These are phyloP conservation scores for Xenoacremonium recifei DNA, from an alignment of 2,329 filamentous ascomycete species.

Conservation along the genomic window DNA sequence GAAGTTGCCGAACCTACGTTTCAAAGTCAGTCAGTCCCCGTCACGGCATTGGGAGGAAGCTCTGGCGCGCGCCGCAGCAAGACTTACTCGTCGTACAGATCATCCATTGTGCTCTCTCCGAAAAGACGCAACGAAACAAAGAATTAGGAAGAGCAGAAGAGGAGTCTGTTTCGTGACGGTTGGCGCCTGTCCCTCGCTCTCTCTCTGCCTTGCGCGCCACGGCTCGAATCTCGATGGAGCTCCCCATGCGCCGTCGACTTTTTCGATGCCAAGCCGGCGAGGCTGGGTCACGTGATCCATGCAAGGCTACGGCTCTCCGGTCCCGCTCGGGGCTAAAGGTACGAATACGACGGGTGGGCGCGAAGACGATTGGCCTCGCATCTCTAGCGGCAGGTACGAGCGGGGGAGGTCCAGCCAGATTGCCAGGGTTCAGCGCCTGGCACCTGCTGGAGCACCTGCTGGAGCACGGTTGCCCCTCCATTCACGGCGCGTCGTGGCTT, in stretches of 20 bases:
- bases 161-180: conserved; percentile 17
- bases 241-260: conserved; percentile 26
- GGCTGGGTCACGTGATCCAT: conserved; percentile 22
- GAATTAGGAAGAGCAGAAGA: conserved; percentile 15
- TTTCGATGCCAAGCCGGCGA: conserved; percentile 22
- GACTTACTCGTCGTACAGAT: conserved; percentile 89
- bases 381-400: conserved; percentile 15
- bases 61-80: conserved; percentile 4
- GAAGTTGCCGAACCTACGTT: conserved; percentile 87
- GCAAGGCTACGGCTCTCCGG: conserved; percentile 10
- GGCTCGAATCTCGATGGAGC: conserved; percentile 11
- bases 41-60: conserved; percentile 2
- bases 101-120: conserved; percentile 65
- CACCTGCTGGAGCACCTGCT: too few relatives aligned
- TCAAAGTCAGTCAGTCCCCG: conserved; percentile 17
- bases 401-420: too few relatives aligned
- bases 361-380: background rate
- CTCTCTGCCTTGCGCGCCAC: conserved; percentile 20
- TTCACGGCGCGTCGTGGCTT: too few relatives aligned
- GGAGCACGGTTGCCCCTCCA: conserved; percentile 7
- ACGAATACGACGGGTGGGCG: background rate
- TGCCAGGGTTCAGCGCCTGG: too few relatives aligned
- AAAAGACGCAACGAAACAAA: conserved; percentile 11
- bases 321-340: too few relatives aligned
- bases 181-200: conserved; percentile 18